Base-by-base conservation (phyloP, 805 yeast species). In the Starmerella stellata region DNA sequence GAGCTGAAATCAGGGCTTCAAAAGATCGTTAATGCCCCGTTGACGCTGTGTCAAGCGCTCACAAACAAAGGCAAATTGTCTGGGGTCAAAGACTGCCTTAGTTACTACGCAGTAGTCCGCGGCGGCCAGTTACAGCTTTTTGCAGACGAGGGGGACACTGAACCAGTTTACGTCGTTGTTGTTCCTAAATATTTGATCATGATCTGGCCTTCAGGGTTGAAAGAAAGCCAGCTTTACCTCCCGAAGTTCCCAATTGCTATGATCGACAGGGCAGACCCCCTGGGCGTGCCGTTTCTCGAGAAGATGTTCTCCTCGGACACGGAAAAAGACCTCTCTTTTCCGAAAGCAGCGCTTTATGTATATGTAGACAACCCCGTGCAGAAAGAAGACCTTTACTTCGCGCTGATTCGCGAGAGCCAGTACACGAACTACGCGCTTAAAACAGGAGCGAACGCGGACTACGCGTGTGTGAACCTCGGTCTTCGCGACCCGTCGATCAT, bases 341-440 rank as follows among this genome's bases (percentile, higher is more conserved):
- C 67, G 2, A 49, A 52, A n/a, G 49, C 50, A 40, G 53, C 66
- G 4, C 69, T 70, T 49, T 87, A 69, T 55, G 57, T 87, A 3
- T 80, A 82, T 55, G 69, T 76, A 33, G 93, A 82, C 48, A 67
- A 73, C 36, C 81, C 83, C 47, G 68, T 68, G 40, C 83, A 77
- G 35, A 87, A 87, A 52, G 98, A 90, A 56, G 94, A 87, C 54
- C 75, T 95, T 78, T 90, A 87, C 54, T 83, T 82, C 57, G 74
- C 80, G 1, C 62, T 90, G 39, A 64, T 87, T n/a, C 64, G 75
- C 40, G 92, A 41, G 24, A 38, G 46, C 34, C 44, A 41, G 17
- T 29, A 29, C 32, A n/a, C 16, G 14, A 15, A 15, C 19, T 23
- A 7, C 25, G 25, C 25, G 11, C 25, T 23, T 11, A 11, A 13